These are phyloP conservation scores for Datura wrightii DNA, from an alignment of 257 asterid genomes.

Conservation along the genomic window DNA sequence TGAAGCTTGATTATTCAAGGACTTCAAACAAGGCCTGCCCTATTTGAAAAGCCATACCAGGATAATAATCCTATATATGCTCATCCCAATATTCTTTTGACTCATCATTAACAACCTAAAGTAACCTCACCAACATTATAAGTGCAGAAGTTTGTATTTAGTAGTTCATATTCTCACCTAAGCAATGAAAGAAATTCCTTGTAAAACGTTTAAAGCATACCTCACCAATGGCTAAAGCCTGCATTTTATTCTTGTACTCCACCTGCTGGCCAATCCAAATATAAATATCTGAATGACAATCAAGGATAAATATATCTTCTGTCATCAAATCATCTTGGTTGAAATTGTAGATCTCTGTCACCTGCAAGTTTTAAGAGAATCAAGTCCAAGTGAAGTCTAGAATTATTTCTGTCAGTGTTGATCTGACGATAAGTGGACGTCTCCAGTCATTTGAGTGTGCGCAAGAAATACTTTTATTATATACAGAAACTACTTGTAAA, in stretches of 20 bases:
- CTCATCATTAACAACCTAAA: constrained; percentile 29
- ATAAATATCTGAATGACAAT: constrained; percentile 83
- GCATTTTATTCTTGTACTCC: constrained; percentile 66
- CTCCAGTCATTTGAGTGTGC: background rate
- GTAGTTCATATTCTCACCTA: constrained; percentile 33
- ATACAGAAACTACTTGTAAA: constrained; percentile 17
- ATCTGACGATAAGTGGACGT: background rate
- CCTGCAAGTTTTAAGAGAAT: constrained; percentile 51
- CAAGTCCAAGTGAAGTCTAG: constrained; percentile 20
- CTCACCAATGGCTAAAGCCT: constrained; percentile 83
- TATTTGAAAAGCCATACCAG: background rate
- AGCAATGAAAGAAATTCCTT: constrained; percentile 15
- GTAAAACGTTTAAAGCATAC: constrained; percentile 43
- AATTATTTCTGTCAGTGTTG: background rate
- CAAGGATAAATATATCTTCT: constrained; percentile 89
- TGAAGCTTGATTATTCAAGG: background rate
- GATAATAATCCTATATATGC: constrained; percentile 18
- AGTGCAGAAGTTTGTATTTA: constrained; percentile 26
- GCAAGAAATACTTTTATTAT: background rate
- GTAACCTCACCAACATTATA: constrained; percentile 29
- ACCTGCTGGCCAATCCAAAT: constrained; percentile 96
- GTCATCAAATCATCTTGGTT: constrained; percentile 96
- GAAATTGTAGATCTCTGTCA: constrained; percentile 87
- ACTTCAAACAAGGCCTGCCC: background rate
- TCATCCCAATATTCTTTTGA: constrained; percentile 53